These are phyloP conservation scores for Mycena metata DNA, from an alignment of 768 basidiomycete species.

Conservation along the genomic window DNA sequence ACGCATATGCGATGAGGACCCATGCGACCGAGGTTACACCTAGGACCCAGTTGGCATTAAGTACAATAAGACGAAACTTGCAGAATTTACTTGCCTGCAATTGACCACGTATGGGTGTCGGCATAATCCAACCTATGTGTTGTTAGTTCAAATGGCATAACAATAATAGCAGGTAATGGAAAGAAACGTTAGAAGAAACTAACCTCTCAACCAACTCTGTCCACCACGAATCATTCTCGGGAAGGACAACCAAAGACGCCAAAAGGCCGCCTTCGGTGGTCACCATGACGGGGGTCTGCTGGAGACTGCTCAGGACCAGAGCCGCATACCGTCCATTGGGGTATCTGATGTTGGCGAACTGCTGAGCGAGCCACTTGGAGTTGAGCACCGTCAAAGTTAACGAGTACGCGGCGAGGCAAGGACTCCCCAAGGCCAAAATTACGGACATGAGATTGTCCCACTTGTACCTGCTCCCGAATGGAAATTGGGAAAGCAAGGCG, in stretches of 20 bases:
- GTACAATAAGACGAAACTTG: slow-evolving; percentile 21
- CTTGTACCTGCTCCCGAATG: slow-evolving; percentile 56
- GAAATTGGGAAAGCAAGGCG: slow-evolving; percentile 63
- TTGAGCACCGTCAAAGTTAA: slow-evolving; percentile 59
- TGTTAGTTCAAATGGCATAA: too few relatives aligned
- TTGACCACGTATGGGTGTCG: slow-evolving; percentile 52
- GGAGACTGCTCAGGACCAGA: slow-evolving; percentile 53
- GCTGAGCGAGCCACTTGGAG: slow-evolving; percentile 55
- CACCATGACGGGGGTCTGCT: slow-evolving; percentile 56
- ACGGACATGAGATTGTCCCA: slow-evolving; percentile 59
- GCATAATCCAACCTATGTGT: slow-evolving; percentile 51
- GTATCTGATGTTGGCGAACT: slow-evolving; percentile 47
- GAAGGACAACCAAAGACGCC: slow-evolving; percentile 58
- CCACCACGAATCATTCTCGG: slow-evolving; percentile 61
- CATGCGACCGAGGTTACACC: slow-evolving; percentile 57
- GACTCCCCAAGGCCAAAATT: slow-evolving; percentile 60
- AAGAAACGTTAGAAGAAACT: too few relatives aligned
- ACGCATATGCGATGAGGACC: slow-evolving; percentile 59
- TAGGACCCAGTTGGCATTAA: slow-evolving; percentile 49
- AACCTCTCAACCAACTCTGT: slow-evolving; percentile 43
- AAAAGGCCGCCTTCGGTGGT: slow-evolving; percentile 46
- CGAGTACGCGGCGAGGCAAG: slow-evolving; percentile 61
- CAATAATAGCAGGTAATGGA: too few relatives aligned
- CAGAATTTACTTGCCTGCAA: slow-evolving; percentile 44
- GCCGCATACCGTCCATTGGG: slow-evolving; percentile 50